Conservation (phyloP, 257 asterid species). For the Solanum clarkiae region DNA sequence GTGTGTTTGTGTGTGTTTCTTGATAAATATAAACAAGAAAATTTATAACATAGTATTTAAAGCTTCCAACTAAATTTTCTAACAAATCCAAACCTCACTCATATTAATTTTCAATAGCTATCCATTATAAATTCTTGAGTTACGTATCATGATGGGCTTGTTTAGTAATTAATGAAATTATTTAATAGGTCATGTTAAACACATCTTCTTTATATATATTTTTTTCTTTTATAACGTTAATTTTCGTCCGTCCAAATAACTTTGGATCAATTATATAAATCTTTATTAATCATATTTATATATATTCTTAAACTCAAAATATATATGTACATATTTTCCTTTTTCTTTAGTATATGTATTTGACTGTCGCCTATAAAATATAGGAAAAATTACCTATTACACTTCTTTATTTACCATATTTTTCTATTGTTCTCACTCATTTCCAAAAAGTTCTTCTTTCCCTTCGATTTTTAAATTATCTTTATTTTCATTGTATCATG, state of each 20-base stretch:
- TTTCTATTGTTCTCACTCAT: too few relatives aligned
- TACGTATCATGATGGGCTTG: neutral
- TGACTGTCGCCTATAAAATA: too few relatives aligned
- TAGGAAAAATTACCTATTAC: too few relatives aligned
- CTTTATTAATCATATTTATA: neutral
- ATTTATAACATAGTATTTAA: neutral
- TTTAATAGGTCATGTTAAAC: neutral
- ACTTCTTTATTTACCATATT: too few relatives aligned
- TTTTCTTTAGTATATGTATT: too few relatives aligned
- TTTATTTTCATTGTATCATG: too few relatives aligned
- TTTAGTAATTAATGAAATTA: neutral
- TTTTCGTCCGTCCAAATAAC: neutral
- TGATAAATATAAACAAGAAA: neutral
- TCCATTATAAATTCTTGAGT: conserved; percentile 1
- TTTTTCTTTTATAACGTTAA: neutral
- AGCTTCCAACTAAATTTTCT: conserved; percentile 1
- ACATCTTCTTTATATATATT: neutral
- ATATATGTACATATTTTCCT: too few relatives aligned
- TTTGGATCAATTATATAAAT: neutral
- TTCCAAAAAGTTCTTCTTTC: too few relatives aligned
- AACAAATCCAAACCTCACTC: conserved; percentile 5
- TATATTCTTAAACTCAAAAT: too few relatives aligned
- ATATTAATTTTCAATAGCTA: conserved; percentile 5
- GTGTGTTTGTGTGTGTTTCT: neutral
- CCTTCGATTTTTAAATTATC: too few relatives aligned